These are phyloP conservation scores for Candolleomyces aberdarensis DNA, from an alignment of 768 basidiomycete species.

Conservation along the genomic window DNA sequence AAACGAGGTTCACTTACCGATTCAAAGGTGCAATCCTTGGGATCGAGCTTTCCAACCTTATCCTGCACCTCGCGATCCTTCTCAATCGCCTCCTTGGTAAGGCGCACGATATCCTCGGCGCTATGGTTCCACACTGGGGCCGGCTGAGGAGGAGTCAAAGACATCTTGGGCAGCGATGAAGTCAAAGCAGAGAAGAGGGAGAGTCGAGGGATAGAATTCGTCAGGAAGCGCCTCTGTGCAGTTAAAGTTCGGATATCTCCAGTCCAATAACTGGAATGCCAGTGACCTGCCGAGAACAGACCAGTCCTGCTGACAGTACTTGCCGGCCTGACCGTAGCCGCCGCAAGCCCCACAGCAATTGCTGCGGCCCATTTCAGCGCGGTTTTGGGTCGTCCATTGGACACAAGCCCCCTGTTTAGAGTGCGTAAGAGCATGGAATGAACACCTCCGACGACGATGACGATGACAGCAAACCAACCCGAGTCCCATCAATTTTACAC, in stretches of 20 bases:
- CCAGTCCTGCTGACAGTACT: background rate
- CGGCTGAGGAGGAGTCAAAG: conserved; percentile 60
- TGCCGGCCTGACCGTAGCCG: conserved; percentile 31
- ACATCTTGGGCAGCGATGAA: conserved; percentile 35
- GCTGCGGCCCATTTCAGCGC: conserved; percentile 37
- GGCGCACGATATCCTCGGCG: conserved; percentile 51
- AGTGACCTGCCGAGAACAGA: conserved; percentile 18
- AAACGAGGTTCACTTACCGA: conserved; percentile 44
- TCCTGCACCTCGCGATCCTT: conserved; percentile 54
- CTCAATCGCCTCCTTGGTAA: conserved; percentile 59
- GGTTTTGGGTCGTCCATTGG: conserved; percentile 12
- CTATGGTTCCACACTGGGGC: conserved; percentile 67
- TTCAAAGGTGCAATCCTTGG: conserved; percentile 59
- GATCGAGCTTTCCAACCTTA: conserved; percentile 53
- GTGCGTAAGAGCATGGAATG: conserved; percentile 29
- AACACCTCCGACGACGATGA: background rate
- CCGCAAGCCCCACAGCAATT: conserved; percentile 37
- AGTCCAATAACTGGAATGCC: conserved; percentile 7
- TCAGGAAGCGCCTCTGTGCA: background rate
- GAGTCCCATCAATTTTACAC: background rate
- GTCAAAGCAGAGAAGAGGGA: conserved; percentile 23
- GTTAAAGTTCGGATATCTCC: conserved; percentile 37
- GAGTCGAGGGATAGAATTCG: conserved; percentile 4
- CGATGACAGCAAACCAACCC: background rate
- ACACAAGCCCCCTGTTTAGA: conserved; percentile 18